phyloP scores from a whole-genome alignment of 78 protist genomes.

The Cavenderia fasciculata region DNA sequence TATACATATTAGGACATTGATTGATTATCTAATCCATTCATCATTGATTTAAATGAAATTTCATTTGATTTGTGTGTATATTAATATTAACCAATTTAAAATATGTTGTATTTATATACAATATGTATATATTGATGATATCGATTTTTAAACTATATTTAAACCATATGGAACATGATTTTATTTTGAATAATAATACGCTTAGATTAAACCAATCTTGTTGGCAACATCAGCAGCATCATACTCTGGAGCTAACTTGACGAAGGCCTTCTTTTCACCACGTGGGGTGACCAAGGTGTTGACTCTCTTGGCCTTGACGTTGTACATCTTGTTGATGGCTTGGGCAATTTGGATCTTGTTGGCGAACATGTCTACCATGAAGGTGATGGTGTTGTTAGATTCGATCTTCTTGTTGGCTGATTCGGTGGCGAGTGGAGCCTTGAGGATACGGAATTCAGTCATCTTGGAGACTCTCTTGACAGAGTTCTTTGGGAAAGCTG shows the following conservation, averaged over 20 bases:
- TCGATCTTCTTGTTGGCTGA: conserved; percentile 98
- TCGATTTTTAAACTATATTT: too few species aligned
- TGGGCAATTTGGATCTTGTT: conserved; percentile 95
- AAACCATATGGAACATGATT: too few species aligned
- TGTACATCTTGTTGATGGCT: conserved; percentile 96
- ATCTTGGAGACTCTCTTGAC: conserved; percentile 74
- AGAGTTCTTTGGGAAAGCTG: conserved; percentile 77
- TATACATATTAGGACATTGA: too few species aligned
- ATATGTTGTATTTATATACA: too few species aligned
- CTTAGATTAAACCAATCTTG: conserved; percentile 96
- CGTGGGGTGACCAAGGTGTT: conserved; percentile 97
- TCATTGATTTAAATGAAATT: too few species aligned
- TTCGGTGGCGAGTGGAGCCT: conserved; percentile 97
- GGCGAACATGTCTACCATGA: conserved; percentile 94
- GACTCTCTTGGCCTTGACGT: conserved; percentile 90
- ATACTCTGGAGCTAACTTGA: conserved; percentile 86
- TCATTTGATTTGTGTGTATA: too few species aligned
- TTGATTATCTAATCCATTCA: too few species aligned
- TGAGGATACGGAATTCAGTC: conserved; percentile 87
- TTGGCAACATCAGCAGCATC: conserved; percentile 96
- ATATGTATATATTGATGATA: too few species aligned
- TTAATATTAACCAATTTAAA: too few species aligned
- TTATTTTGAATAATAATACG: too few species aligned
- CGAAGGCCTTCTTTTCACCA: conserved; percentile 99
- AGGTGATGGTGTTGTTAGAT: conserved; percentile 98